Conservation (phyloP, 257 asterid species). For the Euphrasia confusa region DNA sequence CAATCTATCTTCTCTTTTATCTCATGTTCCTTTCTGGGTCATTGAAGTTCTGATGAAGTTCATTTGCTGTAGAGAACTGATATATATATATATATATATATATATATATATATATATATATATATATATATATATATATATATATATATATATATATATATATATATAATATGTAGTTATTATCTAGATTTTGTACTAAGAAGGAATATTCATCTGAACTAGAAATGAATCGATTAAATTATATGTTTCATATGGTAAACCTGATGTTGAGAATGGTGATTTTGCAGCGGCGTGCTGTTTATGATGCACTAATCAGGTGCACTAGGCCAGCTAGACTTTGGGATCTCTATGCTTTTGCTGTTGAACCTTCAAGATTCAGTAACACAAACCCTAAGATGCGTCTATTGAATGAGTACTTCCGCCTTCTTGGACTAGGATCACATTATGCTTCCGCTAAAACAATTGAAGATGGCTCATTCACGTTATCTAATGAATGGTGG, state of each 20-base stretch:
- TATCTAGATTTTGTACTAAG: constrained; percentile 2
- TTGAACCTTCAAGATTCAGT: constrained; percentile 57
- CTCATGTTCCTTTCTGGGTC: not conserved
- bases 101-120: too few species aligned
- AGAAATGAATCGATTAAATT: constrained; percentile 10
- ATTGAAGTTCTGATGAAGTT: not conserved
- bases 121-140: too few species aligned
- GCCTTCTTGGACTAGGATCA: constrained; percentile 78
- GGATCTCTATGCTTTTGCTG: constrained; percentile 82
- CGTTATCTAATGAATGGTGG: constrained; percentile 80
- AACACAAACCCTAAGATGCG: constrained; percentile 67
- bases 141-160: too few species aligned
- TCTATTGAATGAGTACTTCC: constrained; percentile 74
- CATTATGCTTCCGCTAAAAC: constrained; percentile 47
- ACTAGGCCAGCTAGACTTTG: constrained; percentile 72
- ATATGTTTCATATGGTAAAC: constrained; percentile 18
- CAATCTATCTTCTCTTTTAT: not conserved
- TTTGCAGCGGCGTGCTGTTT: constrained; percentile 85
- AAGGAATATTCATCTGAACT: constrained; percentile 15
- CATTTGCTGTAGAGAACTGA: not conserved
- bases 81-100: too few species aligned
- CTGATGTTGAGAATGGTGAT: constrained; percentile 25
- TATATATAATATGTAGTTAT: not conserved
- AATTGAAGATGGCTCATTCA: constrained; percentile 73
- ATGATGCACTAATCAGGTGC: constrained; percentile 71